Percentiles rank a stretch among this genome's conserved stretches.
phyloP scores from a whole-genome alignment of 345 rosid species.

The Odontarrhena argentea region DNA sequence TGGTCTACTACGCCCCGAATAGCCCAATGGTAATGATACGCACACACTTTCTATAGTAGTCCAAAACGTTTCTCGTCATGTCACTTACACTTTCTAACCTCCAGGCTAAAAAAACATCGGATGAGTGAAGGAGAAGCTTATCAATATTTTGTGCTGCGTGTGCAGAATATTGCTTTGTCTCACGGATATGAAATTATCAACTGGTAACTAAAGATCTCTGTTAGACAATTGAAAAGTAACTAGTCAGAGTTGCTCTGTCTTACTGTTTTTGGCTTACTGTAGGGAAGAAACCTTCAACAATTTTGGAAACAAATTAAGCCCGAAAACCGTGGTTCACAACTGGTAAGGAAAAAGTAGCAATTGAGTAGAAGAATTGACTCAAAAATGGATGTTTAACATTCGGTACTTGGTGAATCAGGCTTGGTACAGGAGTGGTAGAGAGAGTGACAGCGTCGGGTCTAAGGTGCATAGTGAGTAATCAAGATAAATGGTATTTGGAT shows the following conservation, averaged over 20 bases:
- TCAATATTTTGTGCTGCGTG: conserved; percentile 64
- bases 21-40: conserved; percentile 53
- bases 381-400: neutral
- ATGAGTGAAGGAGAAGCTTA: conserved; percentile 61
- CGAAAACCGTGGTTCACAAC: conserved; percentile 72
- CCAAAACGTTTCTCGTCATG: neutral
- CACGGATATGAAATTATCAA: conserved; percentile 70
- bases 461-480: conserved; percentile 77
- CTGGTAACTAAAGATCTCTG: conserved; percentile 45
- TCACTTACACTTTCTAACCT: conserved; percentile 4
- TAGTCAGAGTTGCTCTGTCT: neutral
- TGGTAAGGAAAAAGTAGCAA: conserved; percentile 45
- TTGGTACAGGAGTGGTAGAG: conserved; percentile 65
- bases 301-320: conserved; percentile 59
- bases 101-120: conserved; percentile 52
- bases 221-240: neutral
- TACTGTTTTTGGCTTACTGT: neutral
- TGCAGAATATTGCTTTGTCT: conserved; percentile 61
- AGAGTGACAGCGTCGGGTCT: conserved; percentile 61
- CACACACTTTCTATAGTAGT: neutral
- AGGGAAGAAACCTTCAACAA: conserved; percentile 88
- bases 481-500: conserved; percentile 74
- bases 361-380: conserved; percentile 4
- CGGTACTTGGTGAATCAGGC: conserved; percentile 47
- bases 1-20: conserved; percentile 61